Percentiles rank a stretch among this genome's conserved stretches.
These are phyloP conservation scores for Starmera dryadoides DNA, from an alignment of 805 yeast species.

Conservation along the genomic window DNA sequence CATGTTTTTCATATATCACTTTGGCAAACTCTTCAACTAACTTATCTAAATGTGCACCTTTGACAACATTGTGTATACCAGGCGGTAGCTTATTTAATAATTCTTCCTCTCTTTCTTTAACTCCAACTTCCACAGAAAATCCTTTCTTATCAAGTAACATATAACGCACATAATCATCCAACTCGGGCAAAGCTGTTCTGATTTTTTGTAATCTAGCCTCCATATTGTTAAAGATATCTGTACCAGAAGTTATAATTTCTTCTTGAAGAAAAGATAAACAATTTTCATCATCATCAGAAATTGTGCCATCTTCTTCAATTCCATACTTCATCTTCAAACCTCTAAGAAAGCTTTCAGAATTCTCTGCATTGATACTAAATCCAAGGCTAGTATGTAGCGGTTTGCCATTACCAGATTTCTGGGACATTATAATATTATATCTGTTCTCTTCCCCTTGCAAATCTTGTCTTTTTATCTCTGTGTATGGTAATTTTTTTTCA, in stretches of 20 bases:
- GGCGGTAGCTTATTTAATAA: neutral
- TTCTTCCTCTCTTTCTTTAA: neutral
- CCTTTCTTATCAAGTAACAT: neutral
- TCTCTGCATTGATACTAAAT: neutral
- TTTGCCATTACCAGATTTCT: neutral
- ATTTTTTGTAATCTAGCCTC: neutral
- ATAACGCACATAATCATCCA: neutral
- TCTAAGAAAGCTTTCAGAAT: neutral
- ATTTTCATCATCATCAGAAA: neutral
- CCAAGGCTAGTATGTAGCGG: neutral
- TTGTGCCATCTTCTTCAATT: neutral
- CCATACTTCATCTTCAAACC: neutral
- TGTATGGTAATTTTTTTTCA: too few relatives aligned
- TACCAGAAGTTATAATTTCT: neutral
- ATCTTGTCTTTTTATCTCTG: neutral
- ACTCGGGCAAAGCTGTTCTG: neutral
- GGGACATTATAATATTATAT: neutral
- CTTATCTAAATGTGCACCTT: neutral
- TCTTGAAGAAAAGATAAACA: neutral
- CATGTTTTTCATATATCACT: neutral
- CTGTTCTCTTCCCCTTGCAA: neutral
- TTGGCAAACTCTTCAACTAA: conserved; percentile 1
- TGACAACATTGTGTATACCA: neutral
- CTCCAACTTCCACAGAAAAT: neutral
- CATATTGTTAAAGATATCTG: neutral